Evolutionary conservation across 441 rosid genomes (phyloP).

Genomic region (Viola pubescens): DNA sequence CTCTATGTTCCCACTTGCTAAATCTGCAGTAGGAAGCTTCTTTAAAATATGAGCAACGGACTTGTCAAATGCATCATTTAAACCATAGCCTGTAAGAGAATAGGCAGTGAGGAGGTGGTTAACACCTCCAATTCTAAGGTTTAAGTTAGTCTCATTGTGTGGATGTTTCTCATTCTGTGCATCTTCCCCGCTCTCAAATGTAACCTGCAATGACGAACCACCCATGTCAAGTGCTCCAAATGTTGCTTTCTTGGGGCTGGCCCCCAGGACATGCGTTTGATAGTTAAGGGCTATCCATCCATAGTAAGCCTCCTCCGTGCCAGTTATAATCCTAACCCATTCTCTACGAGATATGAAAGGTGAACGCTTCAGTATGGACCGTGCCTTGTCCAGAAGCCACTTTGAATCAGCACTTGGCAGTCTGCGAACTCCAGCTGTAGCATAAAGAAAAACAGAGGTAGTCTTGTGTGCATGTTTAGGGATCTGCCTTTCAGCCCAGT

Average conservation of each 20-base stretch:
- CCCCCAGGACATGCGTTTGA: constrained; percentile 56
- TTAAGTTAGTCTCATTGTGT: constrained; percentile 51
- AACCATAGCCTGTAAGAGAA: constrained; percentile 95
- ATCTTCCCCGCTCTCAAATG: constrained; percentile 69
- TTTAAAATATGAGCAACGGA: constrained; percentile 64
- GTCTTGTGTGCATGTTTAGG: constrained; percentile 66
- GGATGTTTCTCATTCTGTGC: constrained; percentile 39
- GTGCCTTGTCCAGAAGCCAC: constrained; percentile 83
- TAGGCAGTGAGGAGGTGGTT: constrained; percentile 86
- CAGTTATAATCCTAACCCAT: constrained; percentile 82
- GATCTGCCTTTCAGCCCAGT: constrained; percentile 92
- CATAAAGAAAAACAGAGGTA: constrained; percentile 78
- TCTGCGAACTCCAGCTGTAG: constrained; percentile 96
- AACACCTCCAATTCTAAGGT: constrained; percentile 70
- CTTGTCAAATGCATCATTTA: constrained; percentile 95
- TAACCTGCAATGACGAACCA: constrained; percentile 95
- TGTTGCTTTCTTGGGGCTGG: constrained; percentile 58
- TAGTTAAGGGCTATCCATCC: constrained; percentile 98
- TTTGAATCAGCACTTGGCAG: constrained; percentile 68
- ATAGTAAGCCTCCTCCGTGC: constrained; percentile 90
- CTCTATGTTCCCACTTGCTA: constrained; percentile 48
- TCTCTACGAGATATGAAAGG: constrained; percentile 65
- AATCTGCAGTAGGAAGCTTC: constrained; percentile 36
- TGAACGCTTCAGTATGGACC: constrained; percentile 72
- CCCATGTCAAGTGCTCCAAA: constrained; percentile 98